Evolutionary conservation across 140 eudicot species (phyloP).

Genomic region (Anethum foeniculum): DNA sequence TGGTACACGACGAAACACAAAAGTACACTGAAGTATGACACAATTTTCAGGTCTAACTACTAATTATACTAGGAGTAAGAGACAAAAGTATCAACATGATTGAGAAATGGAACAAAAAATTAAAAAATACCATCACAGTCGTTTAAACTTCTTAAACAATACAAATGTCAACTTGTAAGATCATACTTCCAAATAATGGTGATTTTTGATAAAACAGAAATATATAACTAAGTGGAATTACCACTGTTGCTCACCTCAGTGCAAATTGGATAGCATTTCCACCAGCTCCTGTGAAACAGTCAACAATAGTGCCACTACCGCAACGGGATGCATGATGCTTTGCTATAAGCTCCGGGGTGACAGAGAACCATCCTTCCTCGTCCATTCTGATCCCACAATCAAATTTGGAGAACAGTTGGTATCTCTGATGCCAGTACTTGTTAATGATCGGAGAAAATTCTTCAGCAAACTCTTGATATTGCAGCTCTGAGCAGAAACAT

Average conservation of each 20-base stretch:
- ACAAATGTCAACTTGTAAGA: neutral
- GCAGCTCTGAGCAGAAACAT: conserved; percentile 25
- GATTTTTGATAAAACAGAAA: neutral
- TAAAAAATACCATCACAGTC: neutral
- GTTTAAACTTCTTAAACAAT: neutral
- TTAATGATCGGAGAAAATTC: conserved; percentile 37
- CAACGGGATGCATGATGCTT: conserved; percentile 85
- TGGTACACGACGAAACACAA: neutral
- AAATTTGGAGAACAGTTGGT: conserved; percentile 61
- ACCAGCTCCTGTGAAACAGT: conserved; percentile 88
- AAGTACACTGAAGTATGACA: neutral
- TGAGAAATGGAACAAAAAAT: neutral
- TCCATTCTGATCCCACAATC: conserved; percentile 88
- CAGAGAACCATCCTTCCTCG: conserved; percentile 98
- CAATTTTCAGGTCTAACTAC: neutral
- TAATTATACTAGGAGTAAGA: neutral
- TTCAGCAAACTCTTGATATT: conserved; percentile 24
- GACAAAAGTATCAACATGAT: neutral
- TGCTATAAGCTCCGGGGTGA: conserved; percentile 80
- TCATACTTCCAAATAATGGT: neutral
- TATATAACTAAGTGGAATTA: neutral
- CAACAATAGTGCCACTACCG: conserved; percentile 51
- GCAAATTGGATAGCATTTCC: conserved; percentile 97
- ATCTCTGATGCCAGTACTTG: conserved; percentile 88
- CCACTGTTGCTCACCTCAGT: conserved; percentile 32